Conservation (phyloP, 805 yeast genomes). For the Komagataella phaffii region DNA sequence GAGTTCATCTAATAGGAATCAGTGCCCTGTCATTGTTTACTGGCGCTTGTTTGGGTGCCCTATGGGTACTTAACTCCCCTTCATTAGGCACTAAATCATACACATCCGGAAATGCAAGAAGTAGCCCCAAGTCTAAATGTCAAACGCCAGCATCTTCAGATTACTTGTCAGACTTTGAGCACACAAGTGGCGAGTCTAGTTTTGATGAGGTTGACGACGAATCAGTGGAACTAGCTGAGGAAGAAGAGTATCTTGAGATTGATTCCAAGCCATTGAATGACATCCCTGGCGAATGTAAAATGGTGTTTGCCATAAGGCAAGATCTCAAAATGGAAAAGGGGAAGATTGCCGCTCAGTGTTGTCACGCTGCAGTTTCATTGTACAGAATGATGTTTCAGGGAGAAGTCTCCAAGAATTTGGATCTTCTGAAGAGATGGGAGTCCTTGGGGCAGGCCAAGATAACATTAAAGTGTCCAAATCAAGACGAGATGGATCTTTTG, state of each 20-base stretch:
- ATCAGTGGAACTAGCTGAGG: slow-evolving; percentile 27
- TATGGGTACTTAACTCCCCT: slow-evolving; percentile 6
- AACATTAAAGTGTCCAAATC: slow-evolving; percentile 58
- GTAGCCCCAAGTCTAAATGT: slow-evolving; percentile 1
- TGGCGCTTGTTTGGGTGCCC: slow-evolving; percentile 16
- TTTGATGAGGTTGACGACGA: slow-evolving; percentile 17
- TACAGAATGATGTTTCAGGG: slow-evolving; percentile 54
- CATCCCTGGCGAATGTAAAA: slow-evolving; percentile 66
- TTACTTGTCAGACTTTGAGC: slow-evolving; percentile 10
- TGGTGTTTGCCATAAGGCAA: slow-evolving; percentile 81
- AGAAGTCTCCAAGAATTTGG: slow-evolving; percentile 43
- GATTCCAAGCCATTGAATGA: slow-evolving; percentile 49
- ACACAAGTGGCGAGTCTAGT: background rate
- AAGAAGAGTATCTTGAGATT: slow-evolving; percentile 42
- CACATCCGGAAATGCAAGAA: background rate
- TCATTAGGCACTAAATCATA: slow-evolving; percentile 3
- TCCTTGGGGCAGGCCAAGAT: slow-evolving; percentile 87
- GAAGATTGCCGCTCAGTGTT: slow-evolving; percentile 93
- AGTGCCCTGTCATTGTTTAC: slow-evolving; percentile 13
- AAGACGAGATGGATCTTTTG: slow-evolving; percentile 61
- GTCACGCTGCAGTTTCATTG: slow-evolving; percentile 92
- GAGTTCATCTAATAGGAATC: background rate
- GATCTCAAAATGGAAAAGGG: slow-evolving; percentile 92
- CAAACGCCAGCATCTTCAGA: slow-evolving; percentile 12
- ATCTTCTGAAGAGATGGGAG: slow-evolving; percentile 64